A percentile compares a stretch with the other conserved stretches of the same genome.
Conservation (phyloP, 1,284 basidiomycete species). For the Anthracocystis panici-leucophaei region DNA sequence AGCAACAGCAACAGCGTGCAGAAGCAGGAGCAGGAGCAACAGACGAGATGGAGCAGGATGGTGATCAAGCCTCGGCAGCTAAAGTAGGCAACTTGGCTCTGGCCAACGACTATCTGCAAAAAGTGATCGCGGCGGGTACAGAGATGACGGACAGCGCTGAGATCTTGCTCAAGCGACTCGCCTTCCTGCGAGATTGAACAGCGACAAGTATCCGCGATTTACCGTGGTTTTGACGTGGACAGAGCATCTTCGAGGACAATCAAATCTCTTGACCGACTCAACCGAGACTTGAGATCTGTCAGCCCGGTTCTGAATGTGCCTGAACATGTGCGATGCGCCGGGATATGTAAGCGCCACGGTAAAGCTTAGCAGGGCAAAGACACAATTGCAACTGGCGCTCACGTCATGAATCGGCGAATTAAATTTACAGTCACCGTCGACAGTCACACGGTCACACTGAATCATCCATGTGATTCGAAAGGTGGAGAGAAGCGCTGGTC, state of each 20-base stretch:
- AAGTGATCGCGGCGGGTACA: conserved; percentile 64
- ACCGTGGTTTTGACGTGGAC: background rate
- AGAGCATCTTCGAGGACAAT: background rate
- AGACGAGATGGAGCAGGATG: conserved; percentile 34
- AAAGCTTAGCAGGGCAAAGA: too few species aligned
- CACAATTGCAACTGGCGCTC: too few species aligned
- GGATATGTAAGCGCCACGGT: too few species aligned
- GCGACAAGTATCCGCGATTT: background rate
- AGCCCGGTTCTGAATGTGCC: too few species aligned
- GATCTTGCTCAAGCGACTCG: conserved; percentile 62
- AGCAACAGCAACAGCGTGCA: conserved; percentile 13
- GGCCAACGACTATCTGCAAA: conserved; percentile 65
- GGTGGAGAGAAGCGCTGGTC: too few species aligned
- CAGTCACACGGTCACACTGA: too few species aligned
- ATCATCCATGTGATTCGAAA: too few species aligned
- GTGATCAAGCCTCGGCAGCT: conserved; percentile 7
- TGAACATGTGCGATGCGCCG: too few species aligned
- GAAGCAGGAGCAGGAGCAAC: conserved; percentile 10
- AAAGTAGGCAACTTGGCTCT: conserved; percentile 57
- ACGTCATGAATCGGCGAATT: too few species aligned
- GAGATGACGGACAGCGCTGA: conserved; percentile 65
- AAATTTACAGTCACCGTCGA: background rate
- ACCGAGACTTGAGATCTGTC: too few species aligned
- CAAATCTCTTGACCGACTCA: too few species aligned
- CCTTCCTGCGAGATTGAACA: conserved; percentile 45